Percentiles rank a stretch among this genome's conserved stretches.
Conservation (phyloP, 106 monocot species). For the Alisma plantagoaquatica region DNA sequence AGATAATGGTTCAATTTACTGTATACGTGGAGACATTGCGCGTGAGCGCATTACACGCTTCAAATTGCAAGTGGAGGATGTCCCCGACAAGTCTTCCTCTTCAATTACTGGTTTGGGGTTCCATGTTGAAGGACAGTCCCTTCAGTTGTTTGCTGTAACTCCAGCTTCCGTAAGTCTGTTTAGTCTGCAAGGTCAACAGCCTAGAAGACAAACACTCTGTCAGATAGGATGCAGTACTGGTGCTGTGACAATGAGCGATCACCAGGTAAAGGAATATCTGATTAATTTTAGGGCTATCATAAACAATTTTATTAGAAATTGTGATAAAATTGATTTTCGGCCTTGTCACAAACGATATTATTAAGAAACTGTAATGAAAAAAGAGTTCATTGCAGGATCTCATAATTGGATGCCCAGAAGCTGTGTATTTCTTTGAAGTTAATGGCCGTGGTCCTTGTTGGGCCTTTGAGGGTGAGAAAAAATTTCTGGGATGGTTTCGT, state of each 20-base stretch:
- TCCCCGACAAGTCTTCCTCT: slow-evolving; percentile 23
- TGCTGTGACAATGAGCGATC: slow-evolving; percentile 90
- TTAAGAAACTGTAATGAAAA: background rate
- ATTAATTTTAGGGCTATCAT: too few species aligned
- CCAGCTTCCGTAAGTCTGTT: slow-evolving; percentile 73
- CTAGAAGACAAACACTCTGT: slow-evolving; percentile 73
- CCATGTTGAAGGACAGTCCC: slow-evolving; percentile 65
- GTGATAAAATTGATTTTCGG: background rate
- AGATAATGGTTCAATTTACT: slow-evolving; percentile 85
- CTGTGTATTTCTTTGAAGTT: slow-evolving; percentile 94
- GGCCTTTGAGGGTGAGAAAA: slow-evolving; percentile 97
- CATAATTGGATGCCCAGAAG: slow-evolving; percentile 89
- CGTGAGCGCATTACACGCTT: slow-evolving; percentile 94
- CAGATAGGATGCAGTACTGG: slow-evolving; percentile 71
- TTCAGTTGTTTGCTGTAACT: slow-evolving; percentile 82
- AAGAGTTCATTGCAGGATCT: slow-evolving; percentile 57
- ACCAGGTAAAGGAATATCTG: slow-evolving; percentile 52
- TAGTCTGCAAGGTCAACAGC: slow-evolving; percentile 69
- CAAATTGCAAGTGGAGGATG: slow-evolving; percentile 52
- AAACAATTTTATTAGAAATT: too few species aligned
- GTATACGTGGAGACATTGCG: slow-evolving; percentile 94
- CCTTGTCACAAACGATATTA: background rate
- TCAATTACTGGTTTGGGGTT: slow-evolving; percentile 74
- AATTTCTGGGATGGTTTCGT: slow-evolving; percentile 93
- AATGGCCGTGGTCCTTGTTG: slow-evolving; percentile 97